Base-by-base conservation (phyloP, 2,329 filamentous ascomycete genomes). In the Phyllosticta paracitricarpa region DNA sequence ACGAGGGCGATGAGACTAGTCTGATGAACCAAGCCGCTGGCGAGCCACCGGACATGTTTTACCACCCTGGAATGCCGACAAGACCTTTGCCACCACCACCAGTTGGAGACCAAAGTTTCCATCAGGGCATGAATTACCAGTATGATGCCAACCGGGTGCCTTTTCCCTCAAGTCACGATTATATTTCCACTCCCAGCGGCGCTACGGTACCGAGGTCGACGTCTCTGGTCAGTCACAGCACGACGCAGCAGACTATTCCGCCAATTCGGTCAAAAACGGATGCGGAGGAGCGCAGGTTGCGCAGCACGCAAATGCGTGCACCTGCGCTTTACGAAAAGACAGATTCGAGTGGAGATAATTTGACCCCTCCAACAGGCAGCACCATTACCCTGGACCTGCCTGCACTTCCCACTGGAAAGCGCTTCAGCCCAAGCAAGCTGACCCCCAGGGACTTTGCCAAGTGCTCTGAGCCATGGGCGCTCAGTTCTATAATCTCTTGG, bases 241-340 rank as follows among this genome's bases (percentile, higher is more conserved):
- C 87, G 64, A 89, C 89, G 7, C 91, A 92, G 35, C 83, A 86
- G 62, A 82, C 93, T 30, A 83, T 89, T 65, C 83, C 91, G 30
- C 91, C 94, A n/a, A 87, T 89, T 51, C 84, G 94, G 62, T 97
- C 94, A 40, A 92, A 95, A 74, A 99, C 94, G 8, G 94, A 99
- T 76, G 92, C 92, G 51, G 89, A 96, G 51, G 87, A 83, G 69
- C 68, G 73, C 59, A 66, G 70, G 40, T 57, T 66, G 48, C 81
- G 82, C 65, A 78, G 73, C 63, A 80, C 76, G 68, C 77, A 77
- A 61, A 24, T 56, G 35, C 48, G 63, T 28, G 52, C 61, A n/a
- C 59, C 61, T 33, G 54, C 51, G 1, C 12, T 70, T 57, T 73
- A 74, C 51, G 71, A 74, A 51, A 73, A 69, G 52, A 48, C 40